phyloP scores from a whole-genome alignment of 225 moss, liverwort and hornwort species.

The Sphagnum contortum region DNA sequence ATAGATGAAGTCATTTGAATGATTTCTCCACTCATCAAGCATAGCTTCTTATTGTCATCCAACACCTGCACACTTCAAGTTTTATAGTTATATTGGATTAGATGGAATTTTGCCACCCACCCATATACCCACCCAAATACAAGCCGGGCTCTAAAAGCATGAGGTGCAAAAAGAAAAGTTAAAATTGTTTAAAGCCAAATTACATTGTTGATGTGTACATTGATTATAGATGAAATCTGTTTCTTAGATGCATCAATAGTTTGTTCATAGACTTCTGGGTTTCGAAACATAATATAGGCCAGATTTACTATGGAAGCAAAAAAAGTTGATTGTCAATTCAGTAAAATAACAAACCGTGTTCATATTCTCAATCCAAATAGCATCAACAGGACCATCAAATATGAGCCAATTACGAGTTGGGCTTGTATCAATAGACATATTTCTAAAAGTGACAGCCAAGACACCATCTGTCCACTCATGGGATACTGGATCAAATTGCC shows the following conservation, averaged over 20 bases:
- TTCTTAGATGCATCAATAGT: too few relatives aligned
- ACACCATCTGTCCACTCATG: slow-evolving; percentile 82
- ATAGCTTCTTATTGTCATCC: slow-evolving; percentile 81
- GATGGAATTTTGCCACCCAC: not conserved
- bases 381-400: slow-evolving; percentile 84
- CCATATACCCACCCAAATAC: too few relatives aligned
- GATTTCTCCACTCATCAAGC: slow-evolving; percentile 83
- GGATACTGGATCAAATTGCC: slow-evolving; percentile 73
- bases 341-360: slow-evolving; percentile 31
- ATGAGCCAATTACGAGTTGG: slow-evolving; percentile 64
- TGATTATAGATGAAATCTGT: too few relatives aligned
- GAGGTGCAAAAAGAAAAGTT: too few relatives aligned
- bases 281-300: too few relatives aligned
- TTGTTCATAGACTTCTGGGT: too few relatives aligned
- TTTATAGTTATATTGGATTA: not conserved
- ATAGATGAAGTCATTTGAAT: slow-evolving; percentile 78
- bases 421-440: slow-evolving; percentile 67
- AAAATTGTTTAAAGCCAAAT: too few relatives aligned
- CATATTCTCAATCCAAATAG: slow-evolving; percentile 89
- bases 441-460: slow-evolving; percentile 58
- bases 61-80: slow-evolving; percentile 23
- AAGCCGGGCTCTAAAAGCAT: too few relatives aligned
- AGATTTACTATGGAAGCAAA: too few relatives aligned
- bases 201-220: too few relatives aligned
- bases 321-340: too few relatives aligned